Evolutionary conservation across 805 yeast species (phyloP), one percentile per base, ranked within the genome.

Genomic region (Barnettozyma sp.): DNA sequence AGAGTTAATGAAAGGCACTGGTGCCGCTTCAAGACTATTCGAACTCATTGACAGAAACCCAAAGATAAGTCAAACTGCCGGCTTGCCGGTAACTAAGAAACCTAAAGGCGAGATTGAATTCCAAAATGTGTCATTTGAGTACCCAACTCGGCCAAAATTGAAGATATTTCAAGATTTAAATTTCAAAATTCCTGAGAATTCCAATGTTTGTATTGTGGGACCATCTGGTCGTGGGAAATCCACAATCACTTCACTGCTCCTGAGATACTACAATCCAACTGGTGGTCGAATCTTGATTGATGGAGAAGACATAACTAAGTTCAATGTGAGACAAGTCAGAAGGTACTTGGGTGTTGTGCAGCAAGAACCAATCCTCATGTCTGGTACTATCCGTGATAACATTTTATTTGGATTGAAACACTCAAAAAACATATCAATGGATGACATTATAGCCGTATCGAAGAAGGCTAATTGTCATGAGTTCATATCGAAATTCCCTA

Each of bases 1-100:
- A 1, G 98, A 92, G 57, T 64, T 92, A 40, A 92, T 92, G 98
- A 92, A 92, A 63, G 97, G 97, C 36, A 83, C 86, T 7, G 98
- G 98, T 38, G 97, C 97, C 1, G 94, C 97, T 0, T 78, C 90
- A 36, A 70, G 98, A 45, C 66, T 90, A 24, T 90, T 90, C 62
- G 98, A 92, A 56, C 65, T 92, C 31, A 74, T 82, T 30, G 94
- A 85, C 43, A 70, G 82, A 58, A 63, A 76, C 39, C 88, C 97
- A 2, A 60, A 67, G 14, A 85, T 90, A 28, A 65, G 70, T 10
- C 73, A 88, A 3, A 70, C 81, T 1, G 52, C 62, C 14, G 97
- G 97, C 19, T 42, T 52, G 22, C 65, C 63, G 34, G 62, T 71
- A 22, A 40, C 53, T 4, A 46, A 41, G 10, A 58, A 46, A 51